phyloP scores from a whole-genome alignment of 148 eudicot species.

The Fagopyrum tataricum region DNA sequence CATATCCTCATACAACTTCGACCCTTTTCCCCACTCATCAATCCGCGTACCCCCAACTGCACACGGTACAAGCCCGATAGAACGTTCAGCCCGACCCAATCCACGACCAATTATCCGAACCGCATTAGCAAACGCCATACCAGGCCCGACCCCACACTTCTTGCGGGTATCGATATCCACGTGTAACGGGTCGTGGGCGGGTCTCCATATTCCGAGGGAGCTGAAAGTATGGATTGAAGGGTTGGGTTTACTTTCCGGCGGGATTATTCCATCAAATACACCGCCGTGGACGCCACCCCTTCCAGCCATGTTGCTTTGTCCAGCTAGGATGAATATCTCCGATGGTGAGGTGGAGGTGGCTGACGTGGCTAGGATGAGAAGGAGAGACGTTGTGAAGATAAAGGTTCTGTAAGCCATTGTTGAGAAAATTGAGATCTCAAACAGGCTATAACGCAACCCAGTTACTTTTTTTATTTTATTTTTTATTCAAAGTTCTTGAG shows the following conservation, averaged over 20 bases:
- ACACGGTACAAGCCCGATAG: constrained; percentile 67
- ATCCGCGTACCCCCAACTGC: constrained; percentile 68
- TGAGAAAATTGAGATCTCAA: neutral
- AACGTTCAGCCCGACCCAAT: constrained; percentile 32
- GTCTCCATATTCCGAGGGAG: constrained; percentile 35
- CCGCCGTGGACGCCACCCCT: constrained; percentile 58
- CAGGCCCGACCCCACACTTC: constrained; percentile 66
- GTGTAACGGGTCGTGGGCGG: constrained; percentile 56
- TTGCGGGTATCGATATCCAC: constrained; percentile 40
- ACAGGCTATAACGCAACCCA: too few relatives aligned
- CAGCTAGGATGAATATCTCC: constrained; percentile 56
- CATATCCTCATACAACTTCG: constrained; percentile 32
- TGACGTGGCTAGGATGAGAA: neutral
- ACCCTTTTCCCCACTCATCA: constrained; percentile 49
- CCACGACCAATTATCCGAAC: constrained; percentile 17
- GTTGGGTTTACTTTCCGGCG: constrained; percentile 23
- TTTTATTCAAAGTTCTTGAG: neutral
- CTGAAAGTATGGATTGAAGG: constrained; percentile 36
- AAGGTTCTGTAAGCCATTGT: neutral
- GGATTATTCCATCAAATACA: constrained; percentile 49
- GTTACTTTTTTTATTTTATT: too few relatives aligned
- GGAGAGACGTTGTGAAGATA: neutral
- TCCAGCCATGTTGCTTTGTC: constrained; percentile 91
- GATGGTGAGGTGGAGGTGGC: constrained; percentile 12
- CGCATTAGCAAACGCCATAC: constrained; percentile 51